A percentile compares a stretch with the other conserved stretches of the same genome.
phyloP scores from a whole-genome alignment of 768 basidiomycete genomes.

The Postia placenta region DNA sequence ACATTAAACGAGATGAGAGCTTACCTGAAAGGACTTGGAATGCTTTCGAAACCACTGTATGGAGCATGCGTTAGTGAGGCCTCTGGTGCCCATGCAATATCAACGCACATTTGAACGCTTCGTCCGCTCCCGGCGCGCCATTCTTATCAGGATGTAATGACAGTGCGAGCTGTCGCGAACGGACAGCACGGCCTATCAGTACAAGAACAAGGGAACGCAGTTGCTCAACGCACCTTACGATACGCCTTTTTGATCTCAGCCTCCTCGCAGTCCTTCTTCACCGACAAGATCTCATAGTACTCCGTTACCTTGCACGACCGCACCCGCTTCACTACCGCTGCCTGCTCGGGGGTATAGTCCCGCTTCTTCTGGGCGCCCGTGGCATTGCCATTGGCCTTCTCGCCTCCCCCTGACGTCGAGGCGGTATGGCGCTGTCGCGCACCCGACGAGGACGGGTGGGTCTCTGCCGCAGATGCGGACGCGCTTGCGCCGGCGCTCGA shows the following conservation, averaged over 20 bases:
- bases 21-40: slow-evolving; percentile 89
- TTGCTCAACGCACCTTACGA: slow-evolving; percentile 62
- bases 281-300: slow-evolving; percentile 87
- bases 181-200: background rate
- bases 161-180: slow-evolving; percentile 60
- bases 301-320: slow-evolving; percentile 80
- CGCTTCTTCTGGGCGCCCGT: slow-evolving; percentile 54
- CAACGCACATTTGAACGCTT: slow-evolving; percentile 90
- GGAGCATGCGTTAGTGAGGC: slow-evolving; percentile 6
- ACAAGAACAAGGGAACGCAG: background rate
- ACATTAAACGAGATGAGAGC: background rate
- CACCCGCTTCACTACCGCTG: slow-evolving; percentile 78
- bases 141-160: slow-evolving; percentile 92
- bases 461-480: slow-evolving; percentile 48
- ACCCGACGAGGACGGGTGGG: slow-evolving; percentile 71
- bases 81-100: slow-evolving; percentile 3
- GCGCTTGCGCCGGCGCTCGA: slow-evolving; percentile 28
- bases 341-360: slow-evolving; percentile 83
- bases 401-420: slow-evolving; percentile 29
- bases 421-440: slow-evolving; percentile 54
- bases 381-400: slow-evolving; percentile 46
- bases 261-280: slow-evolving; percentile 80
- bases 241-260: slow-evolving; percentile 90
- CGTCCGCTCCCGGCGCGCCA: slow-evolving; percentile 95
- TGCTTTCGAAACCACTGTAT: slow-evolving; percentile 91